Conservation (phyloP, 345 rosid genomes). For the Pistacia vera region DNA sequence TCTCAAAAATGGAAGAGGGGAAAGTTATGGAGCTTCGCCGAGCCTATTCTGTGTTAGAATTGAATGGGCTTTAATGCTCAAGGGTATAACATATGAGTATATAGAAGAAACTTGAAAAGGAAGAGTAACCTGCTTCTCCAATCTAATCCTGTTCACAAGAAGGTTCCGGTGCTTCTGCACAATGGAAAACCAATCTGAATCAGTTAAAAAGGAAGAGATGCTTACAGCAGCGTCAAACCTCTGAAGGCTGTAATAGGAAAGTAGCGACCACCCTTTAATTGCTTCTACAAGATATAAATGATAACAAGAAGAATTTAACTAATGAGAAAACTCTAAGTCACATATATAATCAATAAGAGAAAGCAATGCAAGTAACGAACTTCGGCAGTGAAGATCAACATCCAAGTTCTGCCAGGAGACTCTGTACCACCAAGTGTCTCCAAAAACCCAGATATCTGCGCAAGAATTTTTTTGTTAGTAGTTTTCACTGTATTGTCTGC, state of each 20-base stretch:
- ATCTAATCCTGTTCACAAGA: conserved; percentile 20
- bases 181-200: conserved; percentile 6
- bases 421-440: conserved; percentile 74
- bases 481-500: too few relatives aligned
- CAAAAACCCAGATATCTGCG: conserved; percentile 46
- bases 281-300: conserved; percentile 48
- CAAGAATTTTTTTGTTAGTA: too few relatives aligned
- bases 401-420: conserved; percentile 93
- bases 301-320: conserved; percentile 10
- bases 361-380: conserved; percentile 31
- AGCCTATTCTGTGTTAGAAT: conserved; percentile 19
- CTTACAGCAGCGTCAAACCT: too few relatives aligned
- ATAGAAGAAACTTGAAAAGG: conserved; percentile 1
- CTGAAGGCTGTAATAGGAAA: too few relatives aligned
- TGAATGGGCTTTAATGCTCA: conserved; percentile 23
- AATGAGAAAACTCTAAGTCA: not conserved
- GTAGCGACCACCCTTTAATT: conserved; percentile 65
- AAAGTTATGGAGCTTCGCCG: too few relatives aligned
- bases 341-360: too few relatives aligned
- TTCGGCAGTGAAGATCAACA: conserved; percentile 92
- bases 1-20: not conserved
- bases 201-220: too few relatives aligned
- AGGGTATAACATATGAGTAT: conserved; percentile 19
- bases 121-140: conserved; percentile 15
- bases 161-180: conserved; percentile 17